Conservation (phyloP, 2,329 filamentous ascomycete genomes). For the Blastomyces silverae region DNA sequence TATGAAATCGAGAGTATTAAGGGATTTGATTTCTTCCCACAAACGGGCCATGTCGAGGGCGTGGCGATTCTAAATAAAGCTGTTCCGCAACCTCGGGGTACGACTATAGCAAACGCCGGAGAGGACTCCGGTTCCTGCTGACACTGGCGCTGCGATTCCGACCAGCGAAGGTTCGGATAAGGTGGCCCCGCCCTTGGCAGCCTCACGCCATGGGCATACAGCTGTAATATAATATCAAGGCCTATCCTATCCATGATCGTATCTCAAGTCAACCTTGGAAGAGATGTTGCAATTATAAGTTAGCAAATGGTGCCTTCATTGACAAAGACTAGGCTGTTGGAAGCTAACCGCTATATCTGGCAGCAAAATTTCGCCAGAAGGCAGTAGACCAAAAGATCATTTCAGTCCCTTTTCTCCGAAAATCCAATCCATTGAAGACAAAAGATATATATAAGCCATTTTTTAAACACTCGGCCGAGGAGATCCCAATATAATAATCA, state of each 20-base stretch:
- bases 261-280: neutral
- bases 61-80: conserved; percentile 52
- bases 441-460: neutral
- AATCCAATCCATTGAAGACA: neutral
- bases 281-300: neutral
- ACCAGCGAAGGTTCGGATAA: neutral
- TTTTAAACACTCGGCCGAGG: neutral
- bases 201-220: neutral
- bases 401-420: neutral
- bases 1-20: conserved; percentile 87
- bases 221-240: neutral
- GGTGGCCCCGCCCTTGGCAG: neutral
- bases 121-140: neutral
- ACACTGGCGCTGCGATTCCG: neutral
- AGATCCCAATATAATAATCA: too few species aligned
- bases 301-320: neutral
- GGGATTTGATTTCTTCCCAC: conserved; percentile 97
- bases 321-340: neutral
- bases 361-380: too few species aligned
- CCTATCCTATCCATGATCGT: neutral
- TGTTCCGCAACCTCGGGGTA: neutral
- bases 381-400: neutral
- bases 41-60: conserved; percentile 64
- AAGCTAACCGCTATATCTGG: neutral
- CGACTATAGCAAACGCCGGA: neutral